Conservation (phyloP, 2,329 filamentous ascomycete species). For the Stagonosporopsis cucurbitacearum region DNA sequence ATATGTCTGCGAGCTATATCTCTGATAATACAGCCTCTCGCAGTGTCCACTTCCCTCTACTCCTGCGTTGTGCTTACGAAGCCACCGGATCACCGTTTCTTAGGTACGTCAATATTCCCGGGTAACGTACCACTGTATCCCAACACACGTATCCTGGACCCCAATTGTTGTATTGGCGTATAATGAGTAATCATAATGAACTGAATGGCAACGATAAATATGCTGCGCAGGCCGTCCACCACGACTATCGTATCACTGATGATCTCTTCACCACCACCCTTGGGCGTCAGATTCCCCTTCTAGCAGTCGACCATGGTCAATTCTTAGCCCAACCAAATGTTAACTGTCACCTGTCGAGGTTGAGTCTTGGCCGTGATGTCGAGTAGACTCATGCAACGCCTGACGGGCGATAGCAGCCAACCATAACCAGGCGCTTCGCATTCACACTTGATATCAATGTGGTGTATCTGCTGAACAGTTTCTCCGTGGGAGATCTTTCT, state of each 20-base stretch:
- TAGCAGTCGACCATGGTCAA: not conserved
- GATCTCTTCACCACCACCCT: not conserved
- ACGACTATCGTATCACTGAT: constrained; percentile 2
- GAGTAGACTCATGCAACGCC: constrained; percentile 9
- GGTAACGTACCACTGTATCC: not conserved
- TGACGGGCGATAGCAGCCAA: constrained; percentile 14
- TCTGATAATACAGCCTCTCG: not conserved
- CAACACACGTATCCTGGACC: not conserved
- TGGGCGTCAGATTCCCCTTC: not conserved
- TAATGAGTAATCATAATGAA: constrained; percentile 4
- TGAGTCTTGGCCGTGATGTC: not conserved
- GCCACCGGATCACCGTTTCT: constrained; percentile 2
- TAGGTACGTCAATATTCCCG: constrained; percentile 2
- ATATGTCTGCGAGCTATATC: not conserved
- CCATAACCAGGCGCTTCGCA: constrained; percentile 5
- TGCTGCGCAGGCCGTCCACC: constrained; percentile 8
- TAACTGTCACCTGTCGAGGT: not conserved
- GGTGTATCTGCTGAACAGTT: constrained; percentile 4
- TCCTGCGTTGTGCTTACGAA: constrained; percentile 1
- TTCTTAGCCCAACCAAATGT: not conserved
- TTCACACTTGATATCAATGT: constrained; percentile 14
- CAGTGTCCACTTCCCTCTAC: not conserved
- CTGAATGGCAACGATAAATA: constrained; percentile 5
- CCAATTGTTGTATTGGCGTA: not conserved
- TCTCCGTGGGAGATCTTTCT: constrained; percentile 9